phyloP scores from a whole-genome alignment of 169 alveolate species.

The Babesia ovata region DNA sequence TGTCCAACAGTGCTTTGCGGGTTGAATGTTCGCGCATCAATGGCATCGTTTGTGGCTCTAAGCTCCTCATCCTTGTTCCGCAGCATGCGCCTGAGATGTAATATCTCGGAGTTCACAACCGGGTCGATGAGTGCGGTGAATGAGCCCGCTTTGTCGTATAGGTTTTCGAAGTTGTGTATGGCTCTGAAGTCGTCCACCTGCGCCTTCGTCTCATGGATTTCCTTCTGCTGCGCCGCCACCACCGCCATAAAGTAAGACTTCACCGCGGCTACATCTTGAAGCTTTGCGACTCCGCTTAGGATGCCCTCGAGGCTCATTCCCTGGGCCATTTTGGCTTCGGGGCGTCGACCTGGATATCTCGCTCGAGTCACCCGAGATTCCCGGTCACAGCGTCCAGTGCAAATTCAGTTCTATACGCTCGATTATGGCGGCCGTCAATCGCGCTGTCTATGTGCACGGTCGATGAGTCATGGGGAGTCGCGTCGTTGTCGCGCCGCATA shows the following conservation, averaged over 20 bases:
- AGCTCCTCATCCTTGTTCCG: conserved; percentile 21
- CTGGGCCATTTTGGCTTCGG: background rate
- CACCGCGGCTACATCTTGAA: conserved; percentile 34
- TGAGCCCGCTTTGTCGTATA: conserved; percentile 5
- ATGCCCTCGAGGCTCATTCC: conserved; percentile 24
- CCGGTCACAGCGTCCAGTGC: no score
- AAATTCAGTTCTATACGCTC: no score
- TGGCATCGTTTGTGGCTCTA: conserved; percentile 14
- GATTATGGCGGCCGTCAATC: no score
- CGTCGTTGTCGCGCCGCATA: no score
- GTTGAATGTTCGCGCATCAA: conserved; percentile 25
- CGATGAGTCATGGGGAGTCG: no score
- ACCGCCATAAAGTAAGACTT: conserved; percentile 40
- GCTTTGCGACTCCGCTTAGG: conserved; percentile 22
- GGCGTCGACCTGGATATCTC: background rate
- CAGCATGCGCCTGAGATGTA: conserved; percentile 40
- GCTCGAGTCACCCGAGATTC: background rate
- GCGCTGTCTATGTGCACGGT: no score
- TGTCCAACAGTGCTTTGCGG: conserved; percentile 49
- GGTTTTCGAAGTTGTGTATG: conserved; percentile 24
- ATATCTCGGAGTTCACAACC: conserved; percentile 50
- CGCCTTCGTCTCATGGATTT: conserved; percentile 50
- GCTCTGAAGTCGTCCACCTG: conserved; percentile 49
- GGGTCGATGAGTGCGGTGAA: conserved; percentile 46
- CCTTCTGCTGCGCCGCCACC: conserved; percentile 51